Evolutionary conservation across 108 stramenopile species (phyloP).

Genomic region (Cyclotella atomus): DNA sequence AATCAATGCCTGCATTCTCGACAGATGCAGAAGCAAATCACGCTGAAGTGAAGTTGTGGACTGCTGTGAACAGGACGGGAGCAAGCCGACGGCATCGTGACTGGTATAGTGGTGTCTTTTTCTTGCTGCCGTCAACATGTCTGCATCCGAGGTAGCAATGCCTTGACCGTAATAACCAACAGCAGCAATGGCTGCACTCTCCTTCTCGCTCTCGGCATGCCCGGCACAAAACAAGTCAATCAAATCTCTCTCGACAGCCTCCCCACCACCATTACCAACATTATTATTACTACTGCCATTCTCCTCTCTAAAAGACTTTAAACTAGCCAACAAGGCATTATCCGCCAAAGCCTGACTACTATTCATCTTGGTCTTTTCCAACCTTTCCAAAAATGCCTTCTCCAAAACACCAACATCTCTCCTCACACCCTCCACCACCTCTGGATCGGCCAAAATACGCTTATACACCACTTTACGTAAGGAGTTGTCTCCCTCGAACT

Average conservation of each 20-base stretch:
- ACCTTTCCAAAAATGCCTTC: conserved; percentile 89
- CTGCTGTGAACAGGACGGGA: no score
- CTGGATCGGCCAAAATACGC: conserved; percentile 89
- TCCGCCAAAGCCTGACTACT: conserved; percentile 37
- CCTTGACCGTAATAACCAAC: not conserved
- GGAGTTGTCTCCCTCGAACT: conserved; percentile 96
- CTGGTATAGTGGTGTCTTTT: not conserved
- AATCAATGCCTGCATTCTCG: conserved; percentile 1
- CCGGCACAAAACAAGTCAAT: conserved; percentile 12
- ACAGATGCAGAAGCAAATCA: not conserved
- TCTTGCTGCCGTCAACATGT: no score
- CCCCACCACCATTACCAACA: not conserved
- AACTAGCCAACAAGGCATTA: conserved; percentile 5
- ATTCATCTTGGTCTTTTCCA: conserved; percentile 83
- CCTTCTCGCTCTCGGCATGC: not conserved
- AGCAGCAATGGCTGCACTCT: not conserved
- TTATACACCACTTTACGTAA: conserved; percentile 96
- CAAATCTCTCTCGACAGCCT: not conserved
- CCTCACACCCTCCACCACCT: conserved; percentile 83
- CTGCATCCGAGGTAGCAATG: no score
- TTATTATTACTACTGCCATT: not conserved
- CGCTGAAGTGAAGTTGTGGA: no score
- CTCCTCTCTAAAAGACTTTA: not conserved
- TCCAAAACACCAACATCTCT: conserved; percentile 90
- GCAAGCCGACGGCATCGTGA: not conserved